phyloP scores from a whole-genome alignment of 2,329 filamentous ascomycete species.

The Diplodia scrobiculata region DNA sequence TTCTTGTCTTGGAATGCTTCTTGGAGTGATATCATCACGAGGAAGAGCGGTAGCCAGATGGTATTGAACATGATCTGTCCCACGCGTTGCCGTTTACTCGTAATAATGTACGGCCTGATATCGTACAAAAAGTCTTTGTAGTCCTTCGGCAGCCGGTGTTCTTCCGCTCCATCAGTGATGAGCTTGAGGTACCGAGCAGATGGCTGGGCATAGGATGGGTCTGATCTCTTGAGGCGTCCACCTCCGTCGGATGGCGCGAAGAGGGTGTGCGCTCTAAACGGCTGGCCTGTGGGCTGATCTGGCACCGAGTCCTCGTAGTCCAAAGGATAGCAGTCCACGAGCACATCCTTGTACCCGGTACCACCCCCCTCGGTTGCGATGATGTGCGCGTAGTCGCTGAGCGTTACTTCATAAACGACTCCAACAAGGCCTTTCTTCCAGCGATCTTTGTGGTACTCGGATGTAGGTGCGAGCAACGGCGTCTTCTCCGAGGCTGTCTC shows the following conservation, averaged over 20 bases:
- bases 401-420: conserved; percentile 92
- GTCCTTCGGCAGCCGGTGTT: conserved; percentile 75
- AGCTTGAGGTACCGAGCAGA: conserved; percentile 82
- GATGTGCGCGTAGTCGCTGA: conserved; percentile 78
- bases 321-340: conserved; percentile 75
- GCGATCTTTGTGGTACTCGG: conserved; percentile 56
- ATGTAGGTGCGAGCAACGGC: conserved; percentile 33
- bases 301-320: conserved; percentile 62
- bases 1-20: conserved; percentile 62
- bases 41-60: conserved; percentile 61
- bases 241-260: conserved; percentile 61
- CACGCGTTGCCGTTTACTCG: conserved; percentile 64
- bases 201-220: conserved; percentile 75
- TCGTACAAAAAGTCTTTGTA: conserved; percentile 73
- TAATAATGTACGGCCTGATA: conserved; percentile 71
- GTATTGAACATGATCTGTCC: conserved; percentile 66
- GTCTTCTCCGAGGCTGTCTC: conserved; percentile 35
- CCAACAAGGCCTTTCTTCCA: conserved; percentile 87
- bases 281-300: conserved; percentile 59
- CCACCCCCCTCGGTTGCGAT: conserved; percentile 90
- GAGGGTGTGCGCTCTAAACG: conserved; percentile 84
- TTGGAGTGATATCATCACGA: conserved; percentile 56
- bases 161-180: conserved; percentile 73
- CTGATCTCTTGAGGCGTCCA: conserved; percentile 59
- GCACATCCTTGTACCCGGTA: conserved; percentile 77